A percentile compares a stretch with the other conserved stretches of the same genome.
phyloP scores from a whole-genome alignment of 805 yeast genomes.

The Pichia californica region DNA sequence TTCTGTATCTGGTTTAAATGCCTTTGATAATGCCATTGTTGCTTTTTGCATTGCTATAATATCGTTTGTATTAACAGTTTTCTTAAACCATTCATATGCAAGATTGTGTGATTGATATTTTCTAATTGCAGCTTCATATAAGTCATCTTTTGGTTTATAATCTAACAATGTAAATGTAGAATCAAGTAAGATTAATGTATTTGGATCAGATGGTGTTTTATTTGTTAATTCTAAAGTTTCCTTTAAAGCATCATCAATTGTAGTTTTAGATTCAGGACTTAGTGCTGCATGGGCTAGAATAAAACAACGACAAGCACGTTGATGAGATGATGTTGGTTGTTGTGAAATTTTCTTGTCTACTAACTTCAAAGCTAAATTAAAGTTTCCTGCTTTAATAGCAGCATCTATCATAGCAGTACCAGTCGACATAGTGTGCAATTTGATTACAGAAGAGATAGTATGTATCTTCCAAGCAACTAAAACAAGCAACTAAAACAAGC shows the following conservation, averaged over 20 bases:
- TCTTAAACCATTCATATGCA: conserved; percentile 51
- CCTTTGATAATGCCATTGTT: conserved; percentile 37
- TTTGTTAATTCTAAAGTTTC: conserved; percentile 26
- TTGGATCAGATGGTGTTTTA: conserved; percentile 48
- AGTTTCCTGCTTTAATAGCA: conserved; percentile 39
- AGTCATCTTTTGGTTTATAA: conserved; percentile 34
- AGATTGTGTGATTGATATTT: conserved; percentile 47
- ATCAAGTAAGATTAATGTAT: conserved; percentile 43
- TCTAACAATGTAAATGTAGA: conserved; percentile 35
- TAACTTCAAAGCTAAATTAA: conserved; percentile 44
- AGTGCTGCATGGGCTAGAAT: conserved; percentile 30
- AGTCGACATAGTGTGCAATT: conserved; percentile 21
- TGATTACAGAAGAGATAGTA: too few species aligned
- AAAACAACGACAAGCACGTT: conserved; percentile 39
- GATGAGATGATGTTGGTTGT: conserved; percentile 52
- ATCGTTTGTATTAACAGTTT: conserved; percentile 42
- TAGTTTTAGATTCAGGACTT: neutral
- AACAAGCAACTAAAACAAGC: too few species aligned
- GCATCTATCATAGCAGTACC: conserved; percentile 18
- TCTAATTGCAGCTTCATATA: conserved; percentile 53
- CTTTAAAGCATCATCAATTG: conserved; percentile 27
- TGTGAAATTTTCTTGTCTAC: conserved; percentile 43
- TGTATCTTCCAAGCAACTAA: too few species aligned
- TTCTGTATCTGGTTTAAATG: conserved; percentile 8
- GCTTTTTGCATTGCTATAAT: conserved; percentile 48